A percentile compares a stretch with the other conserved stretches of the same genome.
Evolutionary conservation across 2,329 filamentous ascomycete genomes (phyloP).

Genomic region (Ceratocystiopsis minuta): DNA sequence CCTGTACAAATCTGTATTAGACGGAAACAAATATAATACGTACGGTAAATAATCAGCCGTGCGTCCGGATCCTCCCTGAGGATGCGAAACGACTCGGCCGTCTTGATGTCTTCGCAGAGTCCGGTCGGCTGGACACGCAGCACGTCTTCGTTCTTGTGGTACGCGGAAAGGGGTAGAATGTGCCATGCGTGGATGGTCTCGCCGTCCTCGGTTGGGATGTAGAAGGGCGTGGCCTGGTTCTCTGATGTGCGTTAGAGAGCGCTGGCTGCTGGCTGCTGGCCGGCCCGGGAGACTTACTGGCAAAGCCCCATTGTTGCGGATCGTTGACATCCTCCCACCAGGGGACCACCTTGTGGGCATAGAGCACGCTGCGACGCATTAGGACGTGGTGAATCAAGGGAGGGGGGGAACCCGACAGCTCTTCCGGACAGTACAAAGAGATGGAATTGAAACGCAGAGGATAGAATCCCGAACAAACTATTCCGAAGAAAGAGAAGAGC

Average conservation of each 20-base stretch:
- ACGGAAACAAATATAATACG: slow-evolving; percentile 14
- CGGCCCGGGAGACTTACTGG: slow-evolving; percentile 35
- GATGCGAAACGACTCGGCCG: slow-evolving; percentile 40
- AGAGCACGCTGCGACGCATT: slow-evolving; percentile 44
- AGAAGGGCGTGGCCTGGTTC: slow-evolving; percentile 80
- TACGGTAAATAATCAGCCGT: slow-evolving; percentile 45
- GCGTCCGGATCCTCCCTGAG: slow-evolving; percentile 45
- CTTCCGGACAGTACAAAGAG: too few species aligned
- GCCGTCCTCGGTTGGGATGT: slow-evolving; percentile 53
- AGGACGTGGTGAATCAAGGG: too few species aligned
- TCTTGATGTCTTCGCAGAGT: slow-evolving; percentile 33
- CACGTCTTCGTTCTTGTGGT: slow-evolving; percentile 49
- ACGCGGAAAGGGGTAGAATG: slow-evolving; percentile 61
- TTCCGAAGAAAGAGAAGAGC: too few species aligned
- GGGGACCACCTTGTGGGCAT: slow-evolving; percentile 60
- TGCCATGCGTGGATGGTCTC: slow-evolving; percentile 81
- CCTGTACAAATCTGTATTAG: too few species aligned
- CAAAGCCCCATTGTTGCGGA: slow-evolving; percentile 73
- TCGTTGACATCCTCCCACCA: slow-evolving; percentile 56
- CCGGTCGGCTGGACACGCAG: slow-evolving; percentile 35
- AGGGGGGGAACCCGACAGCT: too few species aligned
- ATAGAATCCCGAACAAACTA: too few species aligned
- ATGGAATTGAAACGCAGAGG: too few species aligned
- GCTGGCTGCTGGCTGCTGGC: too few species aligned
- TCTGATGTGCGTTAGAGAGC: slow-evolving; percentile 24